These are phyloP conservation scores for Adenanthera pavonina DNA, from an alignment of 306 rosid genomes.

Conservation along the genomic window DNA sequence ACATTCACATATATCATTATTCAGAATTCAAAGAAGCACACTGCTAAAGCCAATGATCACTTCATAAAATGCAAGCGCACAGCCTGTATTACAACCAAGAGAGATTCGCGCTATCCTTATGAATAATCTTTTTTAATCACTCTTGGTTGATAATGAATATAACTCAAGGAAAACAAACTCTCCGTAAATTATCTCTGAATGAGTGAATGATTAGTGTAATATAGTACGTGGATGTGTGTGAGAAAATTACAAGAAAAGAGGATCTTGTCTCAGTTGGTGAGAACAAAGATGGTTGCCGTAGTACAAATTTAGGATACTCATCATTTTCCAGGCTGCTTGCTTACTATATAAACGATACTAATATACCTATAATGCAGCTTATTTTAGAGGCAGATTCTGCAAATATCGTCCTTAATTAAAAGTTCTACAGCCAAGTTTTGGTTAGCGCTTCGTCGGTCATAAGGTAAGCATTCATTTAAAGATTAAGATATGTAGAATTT, in stretches of 20 bases:
- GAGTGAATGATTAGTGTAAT: not conserved
- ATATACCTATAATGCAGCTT: slow-evolving; percentile 17
- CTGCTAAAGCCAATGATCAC: no score
- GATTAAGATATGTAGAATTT: not conserved
- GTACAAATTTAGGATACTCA: no score
- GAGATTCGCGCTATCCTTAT: no score
- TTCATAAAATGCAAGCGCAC: no score
- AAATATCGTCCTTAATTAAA: not conserved
- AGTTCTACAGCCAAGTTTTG: not conserved
- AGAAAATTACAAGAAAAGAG: not conserved
- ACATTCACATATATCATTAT: no score
- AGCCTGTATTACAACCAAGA: no score
- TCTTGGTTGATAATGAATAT: no score
- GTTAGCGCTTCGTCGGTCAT: not conserved
- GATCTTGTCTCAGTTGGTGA: slow-evolving; percentile 6
- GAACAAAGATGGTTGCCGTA: no score
- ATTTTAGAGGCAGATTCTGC: not conserved
- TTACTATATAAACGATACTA: no score
- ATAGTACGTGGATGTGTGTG: not conserved
- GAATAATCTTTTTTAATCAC: no score
- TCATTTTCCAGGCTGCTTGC: no score
- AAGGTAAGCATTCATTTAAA: not conserved
- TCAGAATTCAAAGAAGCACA: no score
- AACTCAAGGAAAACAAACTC: not conserved
- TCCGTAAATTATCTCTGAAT: not conserved